Evolutionary conservation across 2,329 filamentous ascomycete species (phyloP), one percentile per base, ranked within the genome.

Genomic region (Botrytis paeoniae): DNA sequence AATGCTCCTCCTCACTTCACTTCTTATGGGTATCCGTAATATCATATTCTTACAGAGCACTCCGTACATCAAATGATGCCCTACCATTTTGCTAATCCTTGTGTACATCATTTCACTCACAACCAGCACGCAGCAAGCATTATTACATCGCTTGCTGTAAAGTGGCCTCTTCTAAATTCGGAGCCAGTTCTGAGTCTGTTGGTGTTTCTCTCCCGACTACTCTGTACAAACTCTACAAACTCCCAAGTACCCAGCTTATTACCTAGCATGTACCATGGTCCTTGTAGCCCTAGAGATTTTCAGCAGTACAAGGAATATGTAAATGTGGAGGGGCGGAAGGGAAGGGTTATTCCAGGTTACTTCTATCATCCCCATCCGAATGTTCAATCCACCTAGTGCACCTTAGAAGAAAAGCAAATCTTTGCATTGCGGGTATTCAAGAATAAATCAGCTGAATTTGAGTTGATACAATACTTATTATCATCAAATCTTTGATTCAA

Each of bases 301-400:
- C 66, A 69, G 66, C 66, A 60, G 66, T 35, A 43, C 66, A 69
- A 29, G 66, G 66, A 32, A 32, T 32, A 35, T 65, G 6, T 8
- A 65, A 35, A 25, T 35, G 41, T 10, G 39, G 29, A 45, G 29
- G 62, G 62, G 29, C n/a, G n/a, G n/a, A n/a, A 22, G 14, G 41
- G 29, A 7, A 48, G 41, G 62, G 41, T 54, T 37, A 25, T 68
- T 39, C 39, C 62, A 65, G 45, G 62, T 14, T 48, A 4, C 35
- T n/a, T 29, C 60, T 10, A 41, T 48, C 25, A 18, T 62, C 35
- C 12, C 35, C 35, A 61, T 61, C 39, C 59, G 59, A 39, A 61
- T 61, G 35, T 61, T 14, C 35, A 25, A n/a, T 22, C 35, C 62
- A 64, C 39, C 39, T 64, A 37, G 61, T 10, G 39, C 39, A 45